A percentile compares a stretch with the other conserved stretches of the same genome.
Evolutionary conservation across 345 rosid species (phyloP).

Genomic region (Eucalyptus leucophloia): DNA sequence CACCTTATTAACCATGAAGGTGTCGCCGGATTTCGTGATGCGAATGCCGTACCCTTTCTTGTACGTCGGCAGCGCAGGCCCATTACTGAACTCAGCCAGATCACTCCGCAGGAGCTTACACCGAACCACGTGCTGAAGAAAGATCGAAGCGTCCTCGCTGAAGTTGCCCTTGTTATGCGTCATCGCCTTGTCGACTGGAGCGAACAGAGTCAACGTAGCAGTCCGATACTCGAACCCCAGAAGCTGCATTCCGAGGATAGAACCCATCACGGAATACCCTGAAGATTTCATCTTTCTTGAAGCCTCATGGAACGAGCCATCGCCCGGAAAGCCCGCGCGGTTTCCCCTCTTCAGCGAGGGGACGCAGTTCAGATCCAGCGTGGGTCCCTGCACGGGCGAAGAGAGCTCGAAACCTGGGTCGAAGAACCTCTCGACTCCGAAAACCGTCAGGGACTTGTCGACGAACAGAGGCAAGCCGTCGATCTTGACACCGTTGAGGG

Average conservation of each 20-base stretch:
- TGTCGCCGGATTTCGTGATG: conserved; percentile 5
- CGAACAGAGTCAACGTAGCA: conserved; percentile 19
- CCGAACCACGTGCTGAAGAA: conserved; percentile 21
- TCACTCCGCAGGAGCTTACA: conserved; percentile 25
- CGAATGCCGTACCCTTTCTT: conserved; percentile 12
- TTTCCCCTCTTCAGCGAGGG: background rate
- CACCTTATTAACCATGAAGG: conserved; percentile 19
- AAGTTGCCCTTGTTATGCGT: background rate
- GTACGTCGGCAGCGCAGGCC: conserved; percentile 6
- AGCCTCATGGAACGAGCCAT: conserved; percentile 3
- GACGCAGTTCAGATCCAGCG: background rate
- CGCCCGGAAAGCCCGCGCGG: background rate
- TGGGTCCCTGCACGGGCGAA: background rate
- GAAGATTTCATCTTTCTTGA: conserved; percentile 8
- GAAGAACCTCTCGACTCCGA: conserved; percentile 18
- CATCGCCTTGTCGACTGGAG: conserved; percentile 21
- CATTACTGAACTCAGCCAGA: conserved; percentile 5
- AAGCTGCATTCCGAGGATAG: conserved; percentile 32
- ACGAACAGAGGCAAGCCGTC: conserved; percentile 7
- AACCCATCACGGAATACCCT: conserved; percentile 26
- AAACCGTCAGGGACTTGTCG: conserved; percentile 21
- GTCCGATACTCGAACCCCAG: conserved; percentile 8
- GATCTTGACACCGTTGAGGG: conserved; percentile 21
- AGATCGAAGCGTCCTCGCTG: conserved; percentile 3
- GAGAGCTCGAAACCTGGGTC: conserved; percentile 1